Evolutionary conservation across 805 yeast genomes (phyloP).

Genomic region (Schwanniomyces yamadae): DNA sequence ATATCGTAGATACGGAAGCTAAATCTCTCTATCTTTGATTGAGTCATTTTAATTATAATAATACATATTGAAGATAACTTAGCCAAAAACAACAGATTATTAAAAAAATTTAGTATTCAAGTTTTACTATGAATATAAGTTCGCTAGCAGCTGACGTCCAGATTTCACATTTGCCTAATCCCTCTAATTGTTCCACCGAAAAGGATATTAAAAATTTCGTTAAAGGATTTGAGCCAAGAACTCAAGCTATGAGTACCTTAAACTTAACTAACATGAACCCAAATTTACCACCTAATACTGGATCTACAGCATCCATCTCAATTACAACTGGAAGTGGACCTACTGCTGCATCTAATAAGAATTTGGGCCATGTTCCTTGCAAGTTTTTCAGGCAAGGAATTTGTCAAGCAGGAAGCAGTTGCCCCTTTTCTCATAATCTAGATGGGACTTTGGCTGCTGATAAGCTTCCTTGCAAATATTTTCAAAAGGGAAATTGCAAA

Average conservation of each 20-base stretch:
- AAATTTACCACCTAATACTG: constrained; percentile 36
- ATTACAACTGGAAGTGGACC: constrained; percentile 11
- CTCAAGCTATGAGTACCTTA: constrained; percentile 12
- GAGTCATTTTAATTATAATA: no score
- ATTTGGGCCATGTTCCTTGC: constrained; percentile 93
- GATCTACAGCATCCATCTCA: constrained; percentile 31
- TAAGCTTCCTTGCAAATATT: constrained; percentile 80
- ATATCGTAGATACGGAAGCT: no score
- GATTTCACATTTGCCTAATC: constrained; percentile 3
- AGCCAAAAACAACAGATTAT: no score
- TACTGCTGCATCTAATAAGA: constrained; percentile 30
- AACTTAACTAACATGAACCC: constrained; percentile 14
- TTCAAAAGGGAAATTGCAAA: constrained; percentile 94
- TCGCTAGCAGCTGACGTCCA: constrained; percentile 5
- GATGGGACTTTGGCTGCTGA: constrained; percentile 55
- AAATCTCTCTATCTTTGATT: no score
- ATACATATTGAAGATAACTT: no score
- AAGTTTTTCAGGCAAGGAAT: constrained; percentile 89
- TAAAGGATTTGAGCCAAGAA: constrained; percentile 5
- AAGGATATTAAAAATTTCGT: neutral
- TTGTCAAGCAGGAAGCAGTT: constrained; percentile 90
- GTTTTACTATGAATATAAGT: constrained; percentile 7
- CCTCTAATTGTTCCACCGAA: neutral
- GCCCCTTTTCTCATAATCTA: constrained; percentile 85
- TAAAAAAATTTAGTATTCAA: no score